Conservation (phyloP, 1,284 basidiomycete species). For the Ganoderma lucidum region DNA sequence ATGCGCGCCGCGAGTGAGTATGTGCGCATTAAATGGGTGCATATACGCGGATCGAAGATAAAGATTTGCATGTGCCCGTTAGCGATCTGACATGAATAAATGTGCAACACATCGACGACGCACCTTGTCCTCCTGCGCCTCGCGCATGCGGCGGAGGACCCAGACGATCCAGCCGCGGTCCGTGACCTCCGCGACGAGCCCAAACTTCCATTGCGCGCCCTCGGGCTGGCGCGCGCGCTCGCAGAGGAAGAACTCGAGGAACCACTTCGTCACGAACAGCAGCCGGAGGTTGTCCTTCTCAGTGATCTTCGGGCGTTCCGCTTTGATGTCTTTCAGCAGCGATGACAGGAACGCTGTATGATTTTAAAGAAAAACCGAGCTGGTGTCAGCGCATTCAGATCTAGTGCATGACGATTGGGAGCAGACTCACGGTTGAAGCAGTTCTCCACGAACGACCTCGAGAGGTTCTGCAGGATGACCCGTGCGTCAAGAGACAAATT, state of each 20-base stretch:
- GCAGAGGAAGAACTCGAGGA: conserved; percentile 87
- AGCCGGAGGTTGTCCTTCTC: conserved; percentile 91
- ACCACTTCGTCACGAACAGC: conserved; percentile 86
- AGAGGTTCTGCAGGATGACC: conserved; percentile 70
- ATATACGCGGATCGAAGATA: neutral
- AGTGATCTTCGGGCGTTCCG: conserved; percentile 88
- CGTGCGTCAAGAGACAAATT: conserved; percentile 79
- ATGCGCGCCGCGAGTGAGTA: neutral
- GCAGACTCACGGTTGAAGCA: conserved; percentile 84
- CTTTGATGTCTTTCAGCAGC: conserved; percentile 91
- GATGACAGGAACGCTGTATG: conserved; percentile 79
- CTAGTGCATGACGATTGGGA: neutral
- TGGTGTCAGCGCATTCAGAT: neutral
- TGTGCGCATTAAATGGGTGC: neutral
- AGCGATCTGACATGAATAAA: neutral
- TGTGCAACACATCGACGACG: conserved; percentile 22
- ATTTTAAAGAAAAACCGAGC: neutral
- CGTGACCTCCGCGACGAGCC: conserved; percentile 83
- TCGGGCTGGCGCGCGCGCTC: conserved; percentile 56
- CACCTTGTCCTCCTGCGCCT: conserved; percentile 90
- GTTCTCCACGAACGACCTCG: conserved; percentile 76
- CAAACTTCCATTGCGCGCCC: conserved; percentile 66
- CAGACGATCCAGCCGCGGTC: conserved; percentile 89
- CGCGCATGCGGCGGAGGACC: conserved; percentile 89
- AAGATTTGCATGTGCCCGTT: neutral